Evolutionary conservation across 2,329 filamentous ascomycete species (phyloP).

Genomic region (Zasmidium cellare): DNA sequence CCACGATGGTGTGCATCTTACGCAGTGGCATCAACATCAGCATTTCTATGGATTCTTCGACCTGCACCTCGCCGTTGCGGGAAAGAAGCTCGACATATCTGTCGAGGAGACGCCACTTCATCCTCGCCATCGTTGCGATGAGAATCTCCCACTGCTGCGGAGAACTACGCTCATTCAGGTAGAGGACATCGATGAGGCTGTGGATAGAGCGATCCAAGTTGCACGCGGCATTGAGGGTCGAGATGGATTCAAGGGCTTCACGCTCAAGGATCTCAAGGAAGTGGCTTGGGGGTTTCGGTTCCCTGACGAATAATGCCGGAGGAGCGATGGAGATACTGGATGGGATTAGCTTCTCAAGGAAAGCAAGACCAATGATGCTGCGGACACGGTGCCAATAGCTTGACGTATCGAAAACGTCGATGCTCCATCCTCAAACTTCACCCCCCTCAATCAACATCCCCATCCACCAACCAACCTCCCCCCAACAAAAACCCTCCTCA

Average conservation of each 20-base stretch:
- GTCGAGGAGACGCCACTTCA: not conserved
- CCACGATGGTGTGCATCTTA: too few species aligned
- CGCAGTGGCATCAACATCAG: too few species aligned
- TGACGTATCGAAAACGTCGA: too few species aligned
- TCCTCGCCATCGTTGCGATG: too few species aligned
- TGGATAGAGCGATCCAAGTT: not conserved
- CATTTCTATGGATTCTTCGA: too few species aligned
- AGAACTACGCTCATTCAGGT: not conserved
- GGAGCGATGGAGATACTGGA: too few species aligned
- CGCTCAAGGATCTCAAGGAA: not conserved
- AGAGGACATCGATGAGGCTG: not conserved
- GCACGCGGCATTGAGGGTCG: not conserved
- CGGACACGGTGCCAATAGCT: too few species aligned
- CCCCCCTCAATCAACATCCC: conserved; percentile 5
- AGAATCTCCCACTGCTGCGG: not conserved
- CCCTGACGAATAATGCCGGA: too few species aligned
- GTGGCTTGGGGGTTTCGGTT: not conserved
- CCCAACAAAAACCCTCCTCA: conserved; percentile 16
- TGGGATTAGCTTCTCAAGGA: too few species aligned
- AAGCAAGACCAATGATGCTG: too few species aligned
- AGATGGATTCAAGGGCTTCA: not conserved
- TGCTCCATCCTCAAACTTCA: too few species aligned
- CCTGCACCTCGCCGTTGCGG: too few species aligned
- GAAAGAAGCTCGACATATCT: not conserved
- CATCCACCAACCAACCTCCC: conserved; percentile 17